Base-by-base conservation (phyloP, 441 rosid species). In the Euphorbia corollata region DNA sequence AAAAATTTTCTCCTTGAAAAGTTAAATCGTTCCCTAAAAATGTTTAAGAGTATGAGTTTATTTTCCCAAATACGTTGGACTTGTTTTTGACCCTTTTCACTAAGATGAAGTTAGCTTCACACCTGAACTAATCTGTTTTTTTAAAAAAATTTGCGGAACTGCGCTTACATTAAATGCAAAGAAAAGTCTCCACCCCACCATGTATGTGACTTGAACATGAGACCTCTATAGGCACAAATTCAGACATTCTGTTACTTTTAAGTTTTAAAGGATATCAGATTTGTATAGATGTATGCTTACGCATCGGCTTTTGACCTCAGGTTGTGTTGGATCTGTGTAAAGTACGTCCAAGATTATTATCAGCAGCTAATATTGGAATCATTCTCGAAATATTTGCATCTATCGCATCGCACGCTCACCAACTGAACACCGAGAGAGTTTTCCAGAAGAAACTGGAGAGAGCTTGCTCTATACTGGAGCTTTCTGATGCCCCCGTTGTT, bases 401-500 rank as follows among this genome's bases (percentile, higher is more conserved):
- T 13, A 74, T 86, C 54, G 74, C 97, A 27, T 85, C 84, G n/a
- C 91, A 91, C 72, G 89, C 99, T 36, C 82, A 77, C 75, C 82
- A 84, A 64, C 80, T 94, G 67, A 88, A 83, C 80, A 73, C 86
- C 19, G 84, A 84, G 73, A 70, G 65, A 27, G 50, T 59, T 55
- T 79, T 87, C 67, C 90, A 59, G 75, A 94, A 76, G 87, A 94
- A 87, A 79, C 73, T 89, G 70, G 87, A 80, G 81, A 87, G 74
- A 79, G 94, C 83, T 10, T 89, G 97, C 82, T 81, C 85, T 10
- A 78, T 86, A 47, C 72, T 88, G 59, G 97, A 89, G 73, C 79
- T 94, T 58, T 79, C 94, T 2, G 92, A 86, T 60, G 98, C 96
- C 67, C 96, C 97, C 2, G 47, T 88, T 64, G 90, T 94, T 67